Percentiles rank a stretch among this genome's conserved stretches.
phyloP scores from a whole-genome alignment of 768 basidiomycete species.

The Boletus rubroflammeus region DNA sequence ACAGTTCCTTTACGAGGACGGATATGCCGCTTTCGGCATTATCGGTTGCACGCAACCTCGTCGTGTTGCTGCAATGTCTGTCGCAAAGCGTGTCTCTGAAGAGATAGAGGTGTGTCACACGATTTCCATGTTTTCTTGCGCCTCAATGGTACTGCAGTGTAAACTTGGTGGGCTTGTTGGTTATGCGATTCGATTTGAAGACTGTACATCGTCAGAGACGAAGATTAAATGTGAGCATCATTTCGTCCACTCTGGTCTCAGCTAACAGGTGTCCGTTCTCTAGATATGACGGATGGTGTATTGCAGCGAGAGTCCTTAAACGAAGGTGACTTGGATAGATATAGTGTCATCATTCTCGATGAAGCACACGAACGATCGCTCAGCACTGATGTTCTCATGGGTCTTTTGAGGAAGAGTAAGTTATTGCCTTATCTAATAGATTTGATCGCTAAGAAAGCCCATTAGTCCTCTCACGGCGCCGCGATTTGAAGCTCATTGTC shows the following conservation, averaged over 20 bases:
- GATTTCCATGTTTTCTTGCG: not conserved
- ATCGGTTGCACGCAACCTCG: slow-evolving; percentile 98
- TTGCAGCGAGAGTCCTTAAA: slow-evolving; percentile 96
- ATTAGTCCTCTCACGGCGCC: slow-evolving; percentile 77
- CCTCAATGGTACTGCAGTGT: slow-evolving; percentile 45
- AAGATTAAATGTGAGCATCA: slow-evolving; percentile 86
- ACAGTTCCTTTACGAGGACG: slow-evolving; percentile 96
- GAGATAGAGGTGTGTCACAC: slow-evolving; percentile 83
- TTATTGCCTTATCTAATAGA: not conserved
- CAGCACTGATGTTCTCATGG: slow-evolving; percentile 98
- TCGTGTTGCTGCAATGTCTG: slow-evolving; percentile 99
- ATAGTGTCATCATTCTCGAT: slow-evolving; percentile 97
- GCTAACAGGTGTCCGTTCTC: not conserved
- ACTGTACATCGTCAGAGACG: slow-evolving; percentile 90
- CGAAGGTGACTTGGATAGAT: slow-evolving; percentile 96
- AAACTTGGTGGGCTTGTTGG: slow-evolving; percentile 89
- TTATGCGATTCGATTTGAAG: slow-evolving; percentile 98
- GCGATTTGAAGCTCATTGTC: slow-evolving; percentile 94
- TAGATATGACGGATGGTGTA: slow-evolving; percentile 99
- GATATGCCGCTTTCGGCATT: slow-evolving; percentile 84
- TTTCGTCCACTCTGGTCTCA: not conserved
- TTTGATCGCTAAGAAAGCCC: slow-evolving; percentile 3
- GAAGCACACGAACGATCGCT: slow-evolving; percentile 98
- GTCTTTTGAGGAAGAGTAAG: slow-evolving; percentile 87
- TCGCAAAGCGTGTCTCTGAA: slow-evolving; percentile 99